Conservation (phyloP, 306 rosid species). For the Cicer cuneatum region DNA sequence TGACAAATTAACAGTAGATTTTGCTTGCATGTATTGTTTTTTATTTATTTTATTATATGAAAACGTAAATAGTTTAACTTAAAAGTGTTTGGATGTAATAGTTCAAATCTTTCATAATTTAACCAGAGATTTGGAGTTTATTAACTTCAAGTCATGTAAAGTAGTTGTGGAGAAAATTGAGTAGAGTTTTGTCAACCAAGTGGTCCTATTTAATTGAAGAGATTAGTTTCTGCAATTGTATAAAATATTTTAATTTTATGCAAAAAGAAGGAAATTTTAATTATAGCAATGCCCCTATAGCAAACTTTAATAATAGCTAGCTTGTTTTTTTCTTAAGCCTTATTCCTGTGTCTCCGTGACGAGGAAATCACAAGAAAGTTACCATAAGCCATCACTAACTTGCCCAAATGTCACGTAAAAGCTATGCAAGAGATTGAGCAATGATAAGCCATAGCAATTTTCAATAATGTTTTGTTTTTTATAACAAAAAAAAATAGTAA, state of each 20-base stretch:
- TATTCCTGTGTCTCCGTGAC: not conserved
- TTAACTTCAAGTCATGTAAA: too few relatives aligned
- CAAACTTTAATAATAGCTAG: not conserved
- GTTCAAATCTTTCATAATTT: too few relatives aligned
- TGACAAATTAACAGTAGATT: not conserved
- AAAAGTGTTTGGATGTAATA: too few relatives aligned
- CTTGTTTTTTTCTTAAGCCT: not conserved
- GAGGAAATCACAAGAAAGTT: not conserved
- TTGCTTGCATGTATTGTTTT: conserved; percentile 7
- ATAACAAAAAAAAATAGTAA: too few relatives aligned
- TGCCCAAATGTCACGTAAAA: conserved; percentile 18
- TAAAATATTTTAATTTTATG: too few relatives aligned
- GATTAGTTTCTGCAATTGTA: too few relatives aligned
- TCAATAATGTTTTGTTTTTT: not conserved
- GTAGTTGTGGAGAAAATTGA: not conserved
- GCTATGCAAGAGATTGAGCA: not conserved
- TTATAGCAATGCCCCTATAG: not conserved
- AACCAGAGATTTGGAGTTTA: too few relatives aligned
- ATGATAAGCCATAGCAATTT: not conserved
- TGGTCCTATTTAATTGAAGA: too few relatives aligned
- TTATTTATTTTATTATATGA: not conserved
- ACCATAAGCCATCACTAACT: not conserved
- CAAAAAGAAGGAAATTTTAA: not conserved
- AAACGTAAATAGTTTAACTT: not conserved
- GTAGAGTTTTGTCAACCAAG: not conserved